Evolutionary conservation across 179 eudicot species (phyloP).

Genomic region (Beta macrorhiza): DNA sequence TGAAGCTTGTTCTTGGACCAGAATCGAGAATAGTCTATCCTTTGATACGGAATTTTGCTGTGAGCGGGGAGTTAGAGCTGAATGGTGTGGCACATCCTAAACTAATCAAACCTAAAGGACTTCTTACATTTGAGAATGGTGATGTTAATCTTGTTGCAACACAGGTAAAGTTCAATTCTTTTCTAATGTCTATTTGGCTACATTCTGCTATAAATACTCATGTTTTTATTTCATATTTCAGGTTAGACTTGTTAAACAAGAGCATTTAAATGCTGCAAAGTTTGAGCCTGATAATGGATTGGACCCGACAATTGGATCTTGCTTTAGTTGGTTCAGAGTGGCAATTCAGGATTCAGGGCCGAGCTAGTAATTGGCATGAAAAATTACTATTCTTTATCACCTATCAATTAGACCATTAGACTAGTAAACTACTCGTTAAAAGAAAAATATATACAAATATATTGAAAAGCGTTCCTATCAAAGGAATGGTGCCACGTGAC

Average conservation of each 20-base stretch:
- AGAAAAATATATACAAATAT: too few species aligned
- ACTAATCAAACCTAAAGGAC: conserved; percentile 84
- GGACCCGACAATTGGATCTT: conserved; percentile 86
- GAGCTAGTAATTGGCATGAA: conserved; percentile 53
- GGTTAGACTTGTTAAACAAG: conserved; percentile 94
- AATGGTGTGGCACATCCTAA: conserved; percentile 95
- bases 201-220: conserved; percentile 14
- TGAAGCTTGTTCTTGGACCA: conserved; percentile 92
- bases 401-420: too few species aligned
- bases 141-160: conserved; percentile 98
- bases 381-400: too few species aligned
- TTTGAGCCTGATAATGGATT: conserved; percentile 97
- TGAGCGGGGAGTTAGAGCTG: conserved; percentile 93
- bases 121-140: conserved; percentile 90
- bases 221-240: conserved; percentile 31
- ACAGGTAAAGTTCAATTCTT: conserved; percentile 53
- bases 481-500: too few species aligned
- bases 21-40: conserved; percentile 87
- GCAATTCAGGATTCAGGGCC: conserved; percentile 98
- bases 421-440: too few species aligned
- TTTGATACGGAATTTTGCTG: conserved; percentile 94
- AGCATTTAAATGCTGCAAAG: conserved; percentile 92
- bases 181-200: conserved; percentile 10
- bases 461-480: too few species aligned
- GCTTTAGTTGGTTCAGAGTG: conserved; percentile 99